Evolutionary conservation across 129 eudicot species (phyloP).

Genomic region (Helichrysum umbraculigerum): DNA sequence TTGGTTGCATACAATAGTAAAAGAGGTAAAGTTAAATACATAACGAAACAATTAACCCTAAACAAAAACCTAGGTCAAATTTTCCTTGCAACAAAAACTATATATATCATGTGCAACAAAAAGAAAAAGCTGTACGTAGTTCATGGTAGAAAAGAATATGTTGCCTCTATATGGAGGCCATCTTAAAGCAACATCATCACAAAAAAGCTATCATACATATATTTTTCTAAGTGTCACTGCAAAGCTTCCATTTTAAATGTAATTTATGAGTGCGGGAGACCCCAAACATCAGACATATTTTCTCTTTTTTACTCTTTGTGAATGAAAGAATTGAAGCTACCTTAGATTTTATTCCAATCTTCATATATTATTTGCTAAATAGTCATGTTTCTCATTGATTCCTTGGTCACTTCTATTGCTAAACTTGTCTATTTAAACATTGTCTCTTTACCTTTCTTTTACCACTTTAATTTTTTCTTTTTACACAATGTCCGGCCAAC

Average conservation of each 20-base stretch:
- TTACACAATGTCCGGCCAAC: constrained; percentile 52
- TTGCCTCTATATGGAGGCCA: constrained; percentile 33
- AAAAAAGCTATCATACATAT: background rate
- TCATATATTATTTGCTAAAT: background rate
- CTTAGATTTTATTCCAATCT: constrained; percentile 55
- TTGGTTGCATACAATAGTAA: too few relatives aligned
- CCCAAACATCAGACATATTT: constrained; percentile 8
- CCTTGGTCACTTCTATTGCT: constrained; percentile 28
- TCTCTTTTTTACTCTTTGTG: background rate
- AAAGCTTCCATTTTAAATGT: constrained; percentile 27
- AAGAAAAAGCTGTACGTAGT: background rate
- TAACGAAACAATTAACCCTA: too few relatives aligned
- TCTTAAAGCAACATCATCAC: constrained; percentile 11
- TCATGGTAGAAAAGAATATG: constrained; percentile 13
- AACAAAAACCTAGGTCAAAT: too few relatives aligned
- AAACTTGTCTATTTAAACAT: constrained; percentile 26
- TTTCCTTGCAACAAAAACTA: background rate
- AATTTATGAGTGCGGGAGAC: background rate
- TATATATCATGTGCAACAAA: background rate
- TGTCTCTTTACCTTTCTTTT: background rate
- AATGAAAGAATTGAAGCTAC: constrained; percentile 21
- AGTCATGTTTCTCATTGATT: constrained; percentile 32
- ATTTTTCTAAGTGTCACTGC: constrained; percentile 24
- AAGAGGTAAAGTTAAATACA: too few relatives aligned
- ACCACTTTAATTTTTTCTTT: background rate